Percentiles rank a stretch among this genome's conserved stretches.
These are phyloP conservation scores for Grammothele lineata DNA, from an alignment of 768 basidiomycete species.

Conservation along the genomic window DNA sequence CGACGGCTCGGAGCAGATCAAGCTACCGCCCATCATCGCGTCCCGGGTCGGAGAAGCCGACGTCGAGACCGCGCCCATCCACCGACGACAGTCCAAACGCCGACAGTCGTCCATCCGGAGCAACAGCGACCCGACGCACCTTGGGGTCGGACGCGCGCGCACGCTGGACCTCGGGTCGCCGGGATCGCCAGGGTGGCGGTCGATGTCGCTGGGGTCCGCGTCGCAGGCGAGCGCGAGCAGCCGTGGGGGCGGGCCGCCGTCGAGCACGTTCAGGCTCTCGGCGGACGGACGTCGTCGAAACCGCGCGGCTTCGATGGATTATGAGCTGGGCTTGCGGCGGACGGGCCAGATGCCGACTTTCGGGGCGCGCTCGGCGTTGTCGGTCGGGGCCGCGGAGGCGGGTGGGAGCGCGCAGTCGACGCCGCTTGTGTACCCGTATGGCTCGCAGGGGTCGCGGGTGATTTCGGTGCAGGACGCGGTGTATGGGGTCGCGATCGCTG, in stretches of 20 bases:
- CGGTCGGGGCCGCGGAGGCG: constrained; percentile 6
- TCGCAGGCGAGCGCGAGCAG: neutral
- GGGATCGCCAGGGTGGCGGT: constrained; percentile 5
- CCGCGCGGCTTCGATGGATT: constrained; percentile 21
- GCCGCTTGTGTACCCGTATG: constrained; percentile 8
- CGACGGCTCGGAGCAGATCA: constrained; percentile 58
- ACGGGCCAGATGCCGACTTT: neutral
- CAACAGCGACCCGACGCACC: neutral
- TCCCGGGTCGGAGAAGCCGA: constrained; percentile 43
- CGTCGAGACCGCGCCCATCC: constrained; percentile 36
- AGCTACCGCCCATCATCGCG: constrained; percentile 53
- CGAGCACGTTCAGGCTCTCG: constrained; percentile 6
- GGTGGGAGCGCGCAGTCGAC: neutral
- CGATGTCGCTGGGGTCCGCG: constrained; percentile 9
- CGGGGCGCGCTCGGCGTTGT: constrained; percentile 15
- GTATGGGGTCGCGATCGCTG: constrained; percentile 62
- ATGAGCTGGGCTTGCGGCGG: constrained; percentile 13
- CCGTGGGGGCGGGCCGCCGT: neutral
- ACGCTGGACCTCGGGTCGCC: constrained; percentile 8
- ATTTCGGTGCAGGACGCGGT: constrained; percentile 63
- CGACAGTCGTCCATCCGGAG: constrained; percentile 32
- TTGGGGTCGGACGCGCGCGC: constrained; percentile 13
- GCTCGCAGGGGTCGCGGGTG: constrained; percentile 19
- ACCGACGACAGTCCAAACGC: constrained; percentile 37
- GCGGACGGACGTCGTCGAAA: constrained; percentile 17